Conservation (phyloP, 371 early-diverging fungal species). For the Parasitella parasitica region DNA sequence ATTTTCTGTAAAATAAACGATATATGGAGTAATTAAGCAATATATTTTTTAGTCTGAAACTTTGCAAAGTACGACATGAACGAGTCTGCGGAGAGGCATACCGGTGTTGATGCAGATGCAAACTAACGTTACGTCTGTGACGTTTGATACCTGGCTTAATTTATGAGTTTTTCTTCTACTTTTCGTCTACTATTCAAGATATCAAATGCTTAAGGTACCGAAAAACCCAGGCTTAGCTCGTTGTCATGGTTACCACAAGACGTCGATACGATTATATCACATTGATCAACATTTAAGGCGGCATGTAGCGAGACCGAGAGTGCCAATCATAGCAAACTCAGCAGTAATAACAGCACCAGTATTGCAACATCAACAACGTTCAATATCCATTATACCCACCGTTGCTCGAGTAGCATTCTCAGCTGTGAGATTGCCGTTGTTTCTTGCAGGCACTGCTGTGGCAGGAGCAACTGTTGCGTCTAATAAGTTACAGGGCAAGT, state of each 20-base stretch:
- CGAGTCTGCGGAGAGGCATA: too few relatives aligned
- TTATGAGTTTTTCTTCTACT: background rate
- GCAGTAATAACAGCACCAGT: background rate
- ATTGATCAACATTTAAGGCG: background rate
- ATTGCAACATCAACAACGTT: conserved; percentile 1
- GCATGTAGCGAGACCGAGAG: background rate
- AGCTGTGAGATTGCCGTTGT: conserved; percentile 32
- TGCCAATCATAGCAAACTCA: background rate
- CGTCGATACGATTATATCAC: background rate
- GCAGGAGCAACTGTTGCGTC: conserved; percentile 42
- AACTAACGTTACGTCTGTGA: background rate
- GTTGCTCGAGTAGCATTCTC: conserved; percentile 28
- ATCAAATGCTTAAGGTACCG: background rate
- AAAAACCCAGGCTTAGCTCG: background rate
- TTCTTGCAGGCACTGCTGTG: conserved; percentile 43
- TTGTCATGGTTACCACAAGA: background rate
- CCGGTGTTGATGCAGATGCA: background rate
- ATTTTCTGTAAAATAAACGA: too few relatives aligned
- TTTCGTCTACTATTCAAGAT: background rate
- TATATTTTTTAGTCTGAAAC: too few relatives aligned
- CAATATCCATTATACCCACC: conserved; percentile 15
- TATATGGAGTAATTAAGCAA: too few relatives aligned
- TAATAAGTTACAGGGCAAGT: conserved; percentile 41
- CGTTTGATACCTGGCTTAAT: background rate
- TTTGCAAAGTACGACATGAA: too few relatives aligned